Base-by-base conservation (phyloP, 2,329 filamentous ascomycete genomes). In the Neodidymelliopsis sp. region DNA sequence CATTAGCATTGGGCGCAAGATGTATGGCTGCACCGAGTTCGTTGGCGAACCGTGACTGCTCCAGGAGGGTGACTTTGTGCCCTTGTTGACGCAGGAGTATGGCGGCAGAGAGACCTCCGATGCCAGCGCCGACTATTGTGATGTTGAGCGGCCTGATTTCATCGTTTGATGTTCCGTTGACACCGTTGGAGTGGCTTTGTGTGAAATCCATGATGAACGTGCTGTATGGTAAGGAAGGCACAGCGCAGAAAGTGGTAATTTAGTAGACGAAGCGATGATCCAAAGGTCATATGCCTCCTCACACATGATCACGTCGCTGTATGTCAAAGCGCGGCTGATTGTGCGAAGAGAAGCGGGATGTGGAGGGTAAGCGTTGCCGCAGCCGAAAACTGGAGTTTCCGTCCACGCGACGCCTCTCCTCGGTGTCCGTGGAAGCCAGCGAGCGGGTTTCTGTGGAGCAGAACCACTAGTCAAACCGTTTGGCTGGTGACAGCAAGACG, bases 21-120 rank as follows among this genome's bases (percentile, higher is more conserved):
- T 87, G 83, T n/a, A 87, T 77, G 0, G 84, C 84, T 3, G 84
- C 84, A 0, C 84, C 84, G 1, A 77, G 70, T 65, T 86, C 84
- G 39, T 74, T 79, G 12, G 79, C 78, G 24, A 85, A 79, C 2
- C 73, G 72, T 0, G 82, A 84, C 60, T 83, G 78, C 56, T 71
- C 66, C 22, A 68, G 51, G 4, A 69, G 42, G 6, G 62, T 66
- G 2, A 68, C 56, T 2, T 42, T 13, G 36, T 70, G 67, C 12
- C 66, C 65, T 42, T 65, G 57, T 46, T 78, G 75, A 6, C 82
- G 75, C 1, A 86, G 68, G 10, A 75, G 77, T 25, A 85, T 79
- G 1, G 80, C 81, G 2, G 79, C 75, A 7, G 74, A 74, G 7
- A 84, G 67, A 0, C 82, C 81, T 7, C 80, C 81, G 28, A 84